Conservation (phyloP, 352 stramenopile species). For the Elongisporangium prolatum region DNA sequence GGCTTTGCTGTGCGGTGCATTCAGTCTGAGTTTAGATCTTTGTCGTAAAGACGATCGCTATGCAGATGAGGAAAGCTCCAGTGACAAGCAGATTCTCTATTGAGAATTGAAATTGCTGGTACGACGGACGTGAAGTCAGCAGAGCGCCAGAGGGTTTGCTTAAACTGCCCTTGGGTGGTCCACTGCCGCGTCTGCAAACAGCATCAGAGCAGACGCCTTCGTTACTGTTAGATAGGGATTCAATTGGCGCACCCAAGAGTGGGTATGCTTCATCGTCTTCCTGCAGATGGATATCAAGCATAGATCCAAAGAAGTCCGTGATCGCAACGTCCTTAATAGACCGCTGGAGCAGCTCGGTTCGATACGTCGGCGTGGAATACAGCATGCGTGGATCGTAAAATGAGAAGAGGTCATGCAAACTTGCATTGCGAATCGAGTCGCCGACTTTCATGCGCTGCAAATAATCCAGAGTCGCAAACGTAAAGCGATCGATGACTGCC, state of each 20-base stretch:
- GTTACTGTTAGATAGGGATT: neutral
- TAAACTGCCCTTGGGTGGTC: neutral
- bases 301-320: slow-evolving; percentile 88
- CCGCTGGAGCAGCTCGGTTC: slow-evolving; percentile 67
- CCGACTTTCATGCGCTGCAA: slow-evolving; percentile 82
- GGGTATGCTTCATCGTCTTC: slow-evolving; percentile 74
- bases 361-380: slow-evolving; percentile 73
- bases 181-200: neutral
- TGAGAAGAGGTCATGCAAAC: slow-evolving; percentile 64
- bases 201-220: neutral
- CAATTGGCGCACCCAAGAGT: slow-evolving; percentile 27
- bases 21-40: slow-evolving; percentile 19
- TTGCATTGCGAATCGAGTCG: slow-evolving; percentile 59
- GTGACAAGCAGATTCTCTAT: slow-evolving; percentile 31
- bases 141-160: neutral
- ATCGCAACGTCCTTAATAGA: slow-evolving; percentile 70
- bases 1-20: neutral
- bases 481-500: slow-evolving; percentile 88
- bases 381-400: slow-evolving; percentile 86
- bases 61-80: slow-evolving; percentile 13
- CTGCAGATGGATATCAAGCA: slow-evolving; percentile 74
- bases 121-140: neutral
- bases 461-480: slow-evolving; percentile 86
- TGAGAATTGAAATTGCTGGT: slow-evolving; percentile 34
- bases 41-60: slow-evolving; percentile 30